Evolutionary conservation across 805 yeast species (phyloP), one percentile per base, ranked within the genome.

Genomic region (Zygoascus tannicola): DNA sequence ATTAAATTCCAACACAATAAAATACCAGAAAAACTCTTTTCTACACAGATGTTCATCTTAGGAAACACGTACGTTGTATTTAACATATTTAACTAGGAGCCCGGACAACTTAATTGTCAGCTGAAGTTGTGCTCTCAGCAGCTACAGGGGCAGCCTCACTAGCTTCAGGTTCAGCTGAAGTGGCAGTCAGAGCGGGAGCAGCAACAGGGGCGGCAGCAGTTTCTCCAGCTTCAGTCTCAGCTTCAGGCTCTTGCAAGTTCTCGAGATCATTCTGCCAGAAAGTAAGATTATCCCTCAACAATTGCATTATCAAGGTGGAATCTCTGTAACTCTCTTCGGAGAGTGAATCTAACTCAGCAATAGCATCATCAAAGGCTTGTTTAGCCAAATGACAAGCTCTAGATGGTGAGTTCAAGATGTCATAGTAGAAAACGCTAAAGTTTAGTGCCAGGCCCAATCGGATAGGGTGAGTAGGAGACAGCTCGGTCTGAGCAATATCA

Each of bases 291-390:
- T 92, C 97, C 74, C 97, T 82, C 67, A 90, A 80, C 66, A 90
- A 80, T 78, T 90, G 97, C 98, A 90, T 92, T 66, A 90, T 90
- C 67, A 90, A 80, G 56, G 97, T 92, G 52, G 96, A 86, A 69
- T 90, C 98, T 69, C 90, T 87, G 80, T 90, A 90, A 54, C 95
- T 85, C 73, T 90, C 98, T 72, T 90, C 98, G 37, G 95, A 84
- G 64, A 90, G 75, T 54, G 97, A 85, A 71, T 90, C 98, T 66
- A 90, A 79, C 72, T 92, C 97, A 52, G 98, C 96, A 64, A 90
- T 94, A 52, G 98, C 98, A 64, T 90, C 97, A 69, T 90, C 98
- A 58, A 92, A 90, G 32, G 98, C 97, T 73, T 90, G 97, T 70
- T 90, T 92, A 60, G 98, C 98, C 68, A 90, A 79, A 68, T 88